Percentiles rank a stretch among this genome's conserved stretches.
Conservation (phyloP, 2,329 filamentous ascomycete species). For the Gremmenia infestans region DNA sequence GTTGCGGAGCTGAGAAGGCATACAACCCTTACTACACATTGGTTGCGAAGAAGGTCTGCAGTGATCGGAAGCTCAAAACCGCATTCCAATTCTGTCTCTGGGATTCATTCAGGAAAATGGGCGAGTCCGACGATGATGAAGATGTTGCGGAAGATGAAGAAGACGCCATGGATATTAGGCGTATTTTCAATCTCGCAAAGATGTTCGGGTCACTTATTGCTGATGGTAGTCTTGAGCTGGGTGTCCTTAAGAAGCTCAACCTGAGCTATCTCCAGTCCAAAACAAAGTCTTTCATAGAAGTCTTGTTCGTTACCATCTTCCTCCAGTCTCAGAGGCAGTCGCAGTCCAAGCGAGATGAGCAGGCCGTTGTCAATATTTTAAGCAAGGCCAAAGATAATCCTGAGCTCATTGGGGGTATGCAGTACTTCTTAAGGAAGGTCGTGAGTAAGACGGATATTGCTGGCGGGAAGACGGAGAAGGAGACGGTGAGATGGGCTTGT, state of each 20-base stretch:
- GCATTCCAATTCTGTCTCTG: constrained; percentile 85
- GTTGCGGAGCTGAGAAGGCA: constrained; percentile 71
- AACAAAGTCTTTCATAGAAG: constrained; percentile 73
- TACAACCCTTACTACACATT: constrained; percentile 95
- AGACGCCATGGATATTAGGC: constrained; percentile 46
- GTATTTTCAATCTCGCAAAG: constrained; percentile 63
- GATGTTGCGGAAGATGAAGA: constrained; percentile 55
- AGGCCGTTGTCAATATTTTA: constrained; percentile 61
- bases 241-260: constrained; percentile 66
- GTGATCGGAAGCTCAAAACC: constrained; percentile 70
- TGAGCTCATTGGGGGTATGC: constrained; percentile 66
- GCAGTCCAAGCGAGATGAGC: constrained; percentile 46
- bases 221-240: constrained; percentile 53
- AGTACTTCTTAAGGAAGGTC: constrained; percentile 74
- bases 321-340: constrained; percentile 55
- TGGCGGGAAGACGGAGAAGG: constrained; percentile 43
- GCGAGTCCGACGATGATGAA: constrained; percentile 64
- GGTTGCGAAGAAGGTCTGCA: constrained; percentile 73
- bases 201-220: constrained; percentile 60
- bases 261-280: constrained; percentile 72
- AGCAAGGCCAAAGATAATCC: constrained; percentile 57
- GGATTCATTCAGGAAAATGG: constrained; percentile 78
- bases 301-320: constrained; percentile 72
- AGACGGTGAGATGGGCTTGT: constrained; percentile 44
- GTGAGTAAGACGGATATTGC: constrained; percentile 60